phyloP scores from a whole-genome alignment of 306 rosid genomes.

The Casuarina glauca region DNA sequence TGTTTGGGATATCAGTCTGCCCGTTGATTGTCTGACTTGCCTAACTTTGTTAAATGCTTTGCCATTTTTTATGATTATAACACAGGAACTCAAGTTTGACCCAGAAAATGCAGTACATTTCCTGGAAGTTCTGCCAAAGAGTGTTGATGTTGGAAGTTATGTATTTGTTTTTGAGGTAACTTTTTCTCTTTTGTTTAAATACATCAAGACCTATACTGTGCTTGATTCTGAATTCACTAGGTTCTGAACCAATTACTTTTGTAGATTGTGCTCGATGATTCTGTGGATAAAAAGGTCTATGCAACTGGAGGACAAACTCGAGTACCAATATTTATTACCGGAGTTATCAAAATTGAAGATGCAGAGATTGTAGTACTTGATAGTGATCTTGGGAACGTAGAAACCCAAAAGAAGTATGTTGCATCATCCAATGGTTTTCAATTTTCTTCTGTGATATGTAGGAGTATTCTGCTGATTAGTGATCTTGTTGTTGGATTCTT shows the following conservation, averaged over 20 bases:
- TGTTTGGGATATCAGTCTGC: slow-evolving; percentile 10
- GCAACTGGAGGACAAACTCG: slow-evolving; percentile 80
- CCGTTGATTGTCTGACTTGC: slow-evolving; percentile 17
- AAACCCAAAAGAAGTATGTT: slow-evolving; percentile 77
- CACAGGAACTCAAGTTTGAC: slow-evolving; percentile 82
- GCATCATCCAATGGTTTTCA: background rate
- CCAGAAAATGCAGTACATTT: slow-evolving; percentile 55
- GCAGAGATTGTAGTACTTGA: slow-evolving; percentile 85
- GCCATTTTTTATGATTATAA: slow-evolving; percentile 16
- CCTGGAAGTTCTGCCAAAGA: slow-evolving; percentile 59
- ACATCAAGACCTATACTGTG: slow-evolving; percentile 17
- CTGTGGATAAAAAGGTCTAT: slow-evolving; percentile 50
- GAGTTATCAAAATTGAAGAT: slow-evolving; percentile 59
- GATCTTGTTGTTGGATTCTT: slow-evolving; percentile 15
- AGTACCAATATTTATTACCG: slow-evolving; percentile 77
- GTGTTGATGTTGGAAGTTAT: slow-evolving; percentile 72
- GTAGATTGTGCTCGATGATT: slow-evolving; percentile 65
- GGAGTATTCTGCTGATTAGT: slow-evolving; percentile 12
- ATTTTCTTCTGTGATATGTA: background rate
- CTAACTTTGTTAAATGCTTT: slow-evolving; percentile 22
- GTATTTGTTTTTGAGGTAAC: slow-evolving; percentile 83
- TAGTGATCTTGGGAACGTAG: slow-evolving; percentile 85
- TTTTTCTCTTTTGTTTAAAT: slow-evolving; percentile 27
- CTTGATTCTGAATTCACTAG: slow-evolving; percentile 20
- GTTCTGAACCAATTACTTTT: slow-evolving; percentile 21